Percentiles rank a stretch among this genome's conserved stretches.
Conservation (phyloP, 192 early-diverging fungal genomes). For the Coemansia sp. region DNA sequence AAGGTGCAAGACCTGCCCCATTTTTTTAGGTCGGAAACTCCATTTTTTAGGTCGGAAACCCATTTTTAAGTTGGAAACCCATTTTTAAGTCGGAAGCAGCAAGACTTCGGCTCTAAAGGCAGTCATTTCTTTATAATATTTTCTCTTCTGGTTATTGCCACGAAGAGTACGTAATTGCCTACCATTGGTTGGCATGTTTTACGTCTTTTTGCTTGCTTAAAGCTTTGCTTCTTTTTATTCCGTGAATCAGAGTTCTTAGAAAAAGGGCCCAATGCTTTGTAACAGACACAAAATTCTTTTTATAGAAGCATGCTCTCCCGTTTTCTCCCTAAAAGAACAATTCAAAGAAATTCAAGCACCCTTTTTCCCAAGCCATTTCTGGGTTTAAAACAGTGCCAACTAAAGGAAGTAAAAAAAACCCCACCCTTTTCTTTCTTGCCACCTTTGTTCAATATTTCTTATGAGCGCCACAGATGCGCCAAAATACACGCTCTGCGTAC, state of each 20-base stretch:
- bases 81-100: background rate
- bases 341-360: background rate
- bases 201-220: background rate
- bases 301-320: background rate
- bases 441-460: background rate
- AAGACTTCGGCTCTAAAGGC: background rate
- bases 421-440: background rate
- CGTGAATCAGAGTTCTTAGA: background rate
- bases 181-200: background rate
- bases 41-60: too few relatives aligned
- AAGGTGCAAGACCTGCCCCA: background rate
- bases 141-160: background rate
- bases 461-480: background rate
- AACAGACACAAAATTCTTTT: background rate
- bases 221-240: background rate
- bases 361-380: background rate
- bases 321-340: background rate
- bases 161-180: background rate
- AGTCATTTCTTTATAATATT: background rate
- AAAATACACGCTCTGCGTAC: constrained; percentile 6
- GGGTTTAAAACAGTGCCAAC: background rate
- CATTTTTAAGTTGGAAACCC: too few relatives aligned
- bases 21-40: too few relatives aligned
- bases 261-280: background rate
- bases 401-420: background rate